Percentiles rank a stretch among this genome's conserved stretches.
These are phyloP conservation scores for Aspergillus asperescens DNA, from an alignment of 495 filamentous ascomycete species.

Conservation along the genomic window DNA sequence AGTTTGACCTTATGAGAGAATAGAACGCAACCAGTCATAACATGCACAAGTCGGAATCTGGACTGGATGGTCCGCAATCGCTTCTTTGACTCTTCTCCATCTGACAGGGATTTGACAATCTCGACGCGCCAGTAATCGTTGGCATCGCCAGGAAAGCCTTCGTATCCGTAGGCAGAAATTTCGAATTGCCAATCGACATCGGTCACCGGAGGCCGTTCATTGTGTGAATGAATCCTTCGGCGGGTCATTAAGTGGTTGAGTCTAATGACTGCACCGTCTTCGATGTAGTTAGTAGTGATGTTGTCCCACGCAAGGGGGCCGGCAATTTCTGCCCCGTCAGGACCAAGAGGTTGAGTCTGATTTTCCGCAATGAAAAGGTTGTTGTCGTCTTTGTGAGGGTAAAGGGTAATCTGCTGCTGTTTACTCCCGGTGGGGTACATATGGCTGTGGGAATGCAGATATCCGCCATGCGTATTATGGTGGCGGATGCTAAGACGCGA, in stretches of 20 bases:
- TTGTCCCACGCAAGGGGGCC: slow-evolving; percentile 82
- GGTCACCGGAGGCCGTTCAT: slow-evolving; percentile 92
- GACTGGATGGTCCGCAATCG: slow-evolving; percentile 90
- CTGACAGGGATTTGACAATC: slow-evolving; percentile 86
- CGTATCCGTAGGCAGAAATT: slow-evolving; percentile 95
- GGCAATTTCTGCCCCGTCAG: slow-evolving; percentile 65
- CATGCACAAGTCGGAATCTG: slow-evolving; percentile 89
- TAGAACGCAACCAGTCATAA: slow-evolving; percentile 94
- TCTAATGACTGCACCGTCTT: slow-evolving; percentile 72
- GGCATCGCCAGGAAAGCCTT: slow-evolving; percentile 93
- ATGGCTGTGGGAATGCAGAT: slow-evolving; percentile 90
- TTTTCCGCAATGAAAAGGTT: slow-evolving; percentile 93
- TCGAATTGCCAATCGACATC: slow-evolving; percentile 99
- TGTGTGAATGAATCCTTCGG: slow-evolving; percentile 91
- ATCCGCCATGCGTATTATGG: slow-evolving; percentile 94
- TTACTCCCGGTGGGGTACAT: slow-evolving; percentile 98
- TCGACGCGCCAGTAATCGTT: slow-evolving; percentile 95
- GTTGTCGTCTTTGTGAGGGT: slow-evolving; percentile 99
- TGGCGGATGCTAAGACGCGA: slow-evolving; percentile 83
- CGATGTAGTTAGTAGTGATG: slow-evolving; percentile 60
- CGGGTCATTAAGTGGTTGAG: slow-evolving; percentile 79
- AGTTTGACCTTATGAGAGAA: slow-evolving; percentile 99
- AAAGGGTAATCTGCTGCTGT: slow-evolving; percentile 97
- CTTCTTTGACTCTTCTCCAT: slow-evolving; percentile 71
- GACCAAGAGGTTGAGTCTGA: slow-evolving; percentile 81